A percentile compares a stretch with the other conserved stretches of the same genome.
These are phyloP conservation scores for Cladophialophora carrionii DNA, from an alignment of 2,329 filamentous ascomycete genomes.

Conservation along the genomic window DNA sequence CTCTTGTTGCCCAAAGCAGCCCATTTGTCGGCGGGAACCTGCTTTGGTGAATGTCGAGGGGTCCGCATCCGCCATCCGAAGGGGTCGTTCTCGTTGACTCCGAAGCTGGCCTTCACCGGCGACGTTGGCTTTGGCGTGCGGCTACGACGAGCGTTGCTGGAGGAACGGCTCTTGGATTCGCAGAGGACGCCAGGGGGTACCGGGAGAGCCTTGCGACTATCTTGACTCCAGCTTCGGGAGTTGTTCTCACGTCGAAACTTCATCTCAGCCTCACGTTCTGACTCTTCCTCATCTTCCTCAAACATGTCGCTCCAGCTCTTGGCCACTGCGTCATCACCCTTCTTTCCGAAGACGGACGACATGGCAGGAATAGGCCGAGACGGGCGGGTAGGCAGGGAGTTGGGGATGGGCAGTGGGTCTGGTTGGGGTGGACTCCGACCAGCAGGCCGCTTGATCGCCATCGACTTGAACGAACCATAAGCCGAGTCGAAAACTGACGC, in stretches of 20 bases:
- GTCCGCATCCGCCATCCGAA: conserved; percentile 44
- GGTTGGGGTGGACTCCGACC: conserved; percentile 53
- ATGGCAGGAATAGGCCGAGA: conserved; percentile 71
- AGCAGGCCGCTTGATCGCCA: conserved; percentile 53
- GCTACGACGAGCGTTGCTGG: conserved; percentile 53
- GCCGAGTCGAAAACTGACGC: conserved; percentile 84
- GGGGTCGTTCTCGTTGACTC: conserved; percentile 67
- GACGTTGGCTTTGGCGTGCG: conserved; percentile 56
- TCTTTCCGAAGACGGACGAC: conserved; percentile 76
- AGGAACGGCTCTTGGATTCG: conserved; percentile 59
- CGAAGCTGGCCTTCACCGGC: conserved; percentile 71
- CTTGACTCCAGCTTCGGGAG: conserved; percentile 77
- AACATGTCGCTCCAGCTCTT: conserved; percentile 99
- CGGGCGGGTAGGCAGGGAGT: conserved; percentile 70
- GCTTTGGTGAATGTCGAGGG: conserved; percentile 64
- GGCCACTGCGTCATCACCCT: conserved; percentile 76
- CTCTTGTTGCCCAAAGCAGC: conserved; percentile 81
- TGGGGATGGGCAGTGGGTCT: conserved; percentile 73
- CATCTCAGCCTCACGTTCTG: conserved; percentile 64
- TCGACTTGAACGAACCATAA: conserved; percentile 79
- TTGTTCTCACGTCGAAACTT: conserved; percentile 66
- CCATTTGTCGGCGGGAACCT: conserved; percentile 75
- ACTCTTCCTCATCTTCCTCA: conserved; percentile 86
- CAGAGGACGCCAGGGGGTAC: conserved; percentile 57
- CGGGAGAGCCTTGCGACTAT: conserved; percentile 61